Percentiles rank a stretch among this genome's conserved stretches.
These are phyloP conservation scores for Panus rudis DNA, from an alignment of 768 basidiomycete species.

Conservation along the genomic window DNA sequence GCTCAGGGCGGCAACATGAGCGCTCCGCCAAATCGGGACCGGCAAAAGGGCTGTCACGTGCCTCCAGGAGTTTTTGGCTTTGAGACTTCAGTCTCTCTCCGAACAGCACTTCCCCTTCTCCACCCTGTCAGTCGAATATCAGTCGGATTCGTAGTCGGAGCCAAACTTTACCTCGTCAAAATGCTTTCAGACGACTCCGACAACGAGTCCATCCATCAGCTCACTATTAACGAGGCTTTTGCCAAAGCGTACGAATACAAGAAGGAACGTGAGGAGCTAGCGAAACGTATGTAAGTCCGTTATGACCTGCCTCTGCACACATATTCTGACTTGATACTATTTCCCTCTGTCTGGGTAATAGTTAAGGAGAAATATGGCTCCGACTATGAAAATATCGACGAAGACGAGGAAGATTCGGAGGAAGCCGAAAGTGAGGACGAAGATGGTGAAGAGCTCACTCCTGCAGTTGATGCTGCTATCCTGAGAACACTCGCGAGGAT, in stretches of 20 bases:
- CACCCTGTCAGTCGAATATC: too few species aligned
- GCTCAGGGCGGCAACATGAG: too few species aligned
- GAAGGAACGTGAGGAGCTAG: constrained; percentile 82
- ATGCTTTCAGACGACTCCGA: constrained; percentile 30
- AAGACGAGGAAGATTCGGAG: constrained; percentile 58
- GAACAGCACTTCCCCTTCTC: too few species aligned
- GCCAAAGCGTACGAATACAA: constrained; percentile 79
- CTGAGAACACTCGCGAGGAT: constrained; percentile 85
- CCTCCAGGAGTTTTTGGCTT: too few species aligned
- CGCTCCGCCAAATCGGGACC: too few species aligned
- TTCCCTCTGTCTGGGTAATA: constrained; percentile 22
- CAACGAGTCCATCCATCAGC: constrained; percentile 33
- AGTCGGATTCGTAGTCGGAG: too few species aligned
- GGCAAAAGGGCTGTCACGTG: too few species aligned
- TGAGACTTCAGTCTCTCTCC: too few species aligned
- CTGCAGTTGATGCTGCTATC: constrained; percentile 90
- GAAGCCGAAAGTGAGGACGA: constrained; percentile 85
- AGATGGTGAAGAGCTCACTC: constrained; percentile 91
- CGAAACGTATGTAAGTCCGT: constrained; percentile 48
- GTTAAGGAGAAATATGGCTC: constrained; percentile 88
- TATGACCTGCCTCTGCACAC: background rate
- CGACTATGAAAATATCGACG: constrained; percentile 49
- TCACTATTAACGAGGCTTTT: constrained; percentile 69
- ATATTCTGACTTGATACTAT: background rate
- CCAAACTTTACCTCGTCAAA: too few species aligned